These are phyloP conservation scores for Raffaelea ambrosiae DNA, from an alignment of 2,329 filamentous ascomycete genomes.

Conservation along the genomic window DNA sequence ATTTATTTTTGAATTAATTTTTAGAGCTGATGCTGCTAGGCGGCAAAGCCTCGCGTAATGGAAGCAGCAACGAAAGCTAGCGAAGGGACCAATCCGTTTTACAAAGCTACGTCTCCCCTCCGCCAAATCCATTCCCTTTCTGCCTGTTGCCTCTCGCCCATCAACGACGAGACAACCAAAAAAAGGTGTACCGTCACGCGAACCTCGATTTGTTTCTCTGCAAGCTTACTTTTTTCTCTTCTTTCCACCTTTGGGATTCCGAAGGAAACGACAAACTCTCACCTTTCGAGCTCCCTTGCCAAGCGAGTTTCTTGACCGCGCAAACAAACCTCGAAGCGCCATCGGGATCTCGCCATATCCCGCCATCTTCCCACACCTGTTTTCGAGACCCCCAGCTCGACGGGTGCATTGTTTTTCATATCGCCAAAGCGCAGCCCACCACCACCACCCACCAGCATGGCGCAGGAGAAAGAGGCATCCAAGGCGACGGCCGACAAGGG, in stretches of 20 bases:
- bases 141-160: background rate
- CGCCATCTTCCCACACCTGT: too few species aligned
- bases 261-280: too few species aligned
- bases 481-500: conserved; percentile 77
- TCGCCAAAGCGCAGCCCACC: background rate
- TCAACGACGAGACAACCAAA: background rate
- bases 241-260: too few species aligned
- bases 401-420: too few species aligned
- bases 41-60: conserved; percentile 29
- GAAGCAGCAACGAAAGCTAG: conserved; percentile 6
- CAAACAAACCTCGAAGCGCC: too few species aligned
- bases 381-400: too few species aligned
- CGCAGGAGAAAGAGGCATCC: conserved; percentile 72
- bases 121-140: too few species aligned
- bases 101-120: conserved; percentile 12
- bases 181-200: background rate
- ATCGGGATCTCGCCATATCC: too few species aligned
- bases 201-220: too few species aligned
- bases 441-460: conserved; percentile 49
- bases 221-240: too few species aligned
- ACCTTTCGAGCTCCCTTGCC: too few species aligned
- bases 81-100: conserved; percentile 7
- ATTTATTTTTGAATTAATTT: conserved; percentile 4
- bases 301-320: too few species aligned
- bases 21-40: conserved; percentile 16